These are phyloP conservation scores for Cryphonectria naterciae DNA, from an alignment of 2,329 filamentous ascomycete species.

Conservation along the genomic window DNA sequence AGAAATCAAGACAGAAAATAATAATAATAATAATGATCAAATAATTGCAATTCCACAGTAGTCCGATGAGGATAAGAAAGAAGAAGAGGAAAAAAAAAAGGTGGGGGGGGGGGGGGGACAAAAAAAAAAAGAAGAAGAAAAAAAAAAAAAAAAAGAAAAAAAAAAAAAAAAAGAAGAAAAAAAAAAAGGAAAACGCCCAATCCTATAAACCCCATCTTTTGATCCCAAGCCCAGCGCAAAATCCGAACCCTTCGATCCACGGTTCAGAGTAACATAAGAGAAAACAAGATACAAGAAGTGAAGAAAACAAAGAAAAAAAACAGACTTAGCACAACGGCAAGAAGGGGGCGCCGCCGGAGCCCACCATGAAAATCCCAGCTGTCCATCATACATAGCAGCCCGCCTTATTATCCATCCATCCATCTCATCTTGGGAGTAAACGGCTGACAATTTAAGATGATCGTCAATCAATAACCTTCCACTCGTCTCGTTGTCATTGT, in stretches of 20 bases:
- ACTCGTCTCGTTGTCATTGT: not conserved
- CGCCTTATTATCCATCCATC: not conserved
- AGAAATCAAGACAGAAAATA: not conserved
- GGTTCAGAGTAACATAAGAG: not conserved
- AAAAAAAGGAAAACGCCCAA: not conserved
- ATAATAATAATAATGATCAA: not conserved
- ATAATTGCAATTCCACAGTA: not conserved
- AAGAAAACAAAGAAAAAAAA: not conserved
- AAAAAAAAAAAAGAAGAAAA: not conserved
- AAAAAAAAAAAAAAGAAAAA: not conserved
- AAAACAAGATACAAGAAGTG: slow-evolving; percentile 1
- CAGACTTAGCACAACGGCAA: not conserved
- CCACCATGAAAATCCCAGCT: not conserved
- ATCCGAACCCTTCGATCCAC: not conserved
- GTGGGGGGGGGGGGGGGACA: too few relatives aligned
- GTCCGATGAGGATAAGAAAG: not conserved
- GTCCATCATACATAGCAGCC: not conserved
- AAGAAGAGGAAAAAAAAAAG: not conserved
- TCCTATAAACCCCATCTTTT: slow-evolving; percentile 3
- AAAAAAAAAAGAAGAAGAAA: not conserved
- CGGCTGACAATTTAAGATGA: not conserved
- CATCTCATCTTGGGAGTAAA: not conserved
- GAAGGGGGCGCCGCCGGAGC: not conserved
- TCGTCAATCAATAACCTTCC: not conserved
- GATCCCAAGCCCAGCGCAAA: not conserved